phyloP scores from a whole-genome alignment of 352 stramenopile species.

The Phytophthora colocasiae region DNA sequence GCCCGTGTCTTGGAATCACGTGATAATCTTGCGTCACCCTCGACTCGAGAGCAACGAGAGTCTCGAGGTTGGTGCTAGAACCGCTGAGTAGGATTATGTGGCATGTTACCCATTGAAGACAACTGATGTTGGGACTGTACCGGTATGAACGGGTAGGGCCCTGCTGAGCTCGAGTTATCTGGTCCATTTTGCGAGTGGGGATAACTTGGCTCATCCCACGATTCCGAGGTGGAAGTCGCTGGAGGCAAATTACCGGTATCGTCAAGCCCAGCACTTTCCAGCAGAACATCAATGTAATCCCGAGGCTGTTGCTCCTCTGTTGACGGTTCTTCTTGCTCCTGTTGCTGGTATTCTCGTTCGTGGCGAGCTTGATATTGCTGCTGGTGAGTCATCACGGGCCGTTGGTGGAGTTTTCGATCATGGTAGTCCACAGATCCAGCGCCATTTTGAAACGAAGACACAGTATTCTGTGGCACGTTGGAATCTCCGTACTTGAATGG shows the following conservation, averaged over 20 bases:
- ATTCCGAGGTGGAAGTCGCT: slow-evolving; percentile 37
- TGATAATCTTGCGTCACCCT: background rate
- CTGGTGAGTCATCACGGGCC: slow-evolving; percentile 18
- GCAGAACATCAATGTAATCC: slow-evolving; percentile 68
- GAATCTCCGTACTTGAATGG: slow-evolving; percentile 45
- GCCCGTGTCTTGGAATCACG: too few species aligned
- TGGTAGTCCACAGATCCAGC: slow-evolving; percentile 37
- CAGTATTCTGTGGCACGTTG: slow-evolving; percentile 14
- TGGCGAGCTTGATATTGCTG: slow-evolving; percentile 39
- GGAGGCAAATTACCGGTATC: slow-evolving; percentile 41
- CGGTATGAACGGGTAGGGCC: slow-evolving; percentile 28
- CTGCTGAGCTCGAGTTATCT: slow-evolving; percentile 7
- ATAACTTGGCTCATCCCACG: slow-evolving; percentile 35
- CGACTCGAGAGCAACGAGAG: too few species aligned
- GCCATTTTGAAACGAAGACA: slow-evolving; percentile 18
- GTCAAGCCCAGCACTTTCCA: slow-evolving; percentile 64
- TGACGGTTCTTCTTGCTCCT: slow-evolving; percentile 20
- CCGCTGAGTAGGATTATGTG: slow-evolving; percentile 32
- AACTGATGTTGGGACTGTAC: slow-evolving; percentile 36
- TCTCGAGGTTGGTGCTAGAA: slow-evolving; percentile 27
- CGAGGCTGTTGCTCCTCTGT: slow-evolving; percentile 27
- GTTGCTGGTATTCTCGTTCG: slow-evolving; percentile 31
- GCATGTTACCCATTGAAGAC: slow-evolving; percentile 38
- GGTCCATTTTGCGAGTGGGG: slow-evolving; percentile 19
- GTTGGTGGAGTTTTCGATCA: slow-evolving; percentile 24